Evolutionary conservation across 352 stramenopile species (phyloP), one percentile per base, ranked within the genome.

Genomic region (Blastocystis sp.): DNA sequence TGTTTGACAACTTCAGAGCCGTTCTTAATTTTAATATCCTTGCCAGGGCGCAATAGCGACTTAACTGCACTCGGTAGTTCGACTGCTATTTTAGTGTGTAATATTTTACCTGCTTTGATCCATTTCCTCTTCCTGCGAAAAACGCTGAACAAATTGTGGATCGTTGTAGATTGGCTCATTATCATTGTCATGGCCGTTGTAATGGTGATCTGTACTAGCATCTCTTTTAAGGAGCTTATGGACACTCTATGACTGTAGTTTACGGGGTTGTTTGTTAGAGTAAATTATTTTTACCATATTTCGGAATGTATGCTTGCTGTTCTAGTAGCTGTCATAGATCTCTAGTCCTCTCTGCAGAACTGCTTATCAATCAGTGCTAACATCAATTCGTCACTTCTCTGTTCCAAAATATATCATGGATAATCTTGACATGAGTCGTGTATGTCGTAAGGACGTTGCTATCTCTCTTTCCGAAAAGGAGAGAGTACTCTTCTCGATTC

Each of bases 391-490:
- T 37, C 34, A 56, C 8, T 79, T 79, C 37, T 79, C 68, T 23
- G 6, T 79, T 26, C 39, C 39, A 26, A 20, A 29, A 79, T 61
- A 45, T 47, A 62, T 34, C 9, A 80, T 80, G 70, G 34, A 62
- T 39, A 63, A 9, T 64, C 50, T 80, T 18, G 70, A 80, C 20
- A 62, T 80, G 45, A 80, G 20, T 62, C 34, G 50, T 18, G 70
- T 80, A 6, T 80, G 70, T 63, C 20, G 70, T 45, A 80, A 80
- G 45, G 70, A 80, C 50, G 43, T 80, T 23, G 13, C 39, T 20
- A 80, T 90, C n/a, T 6, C 34, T 59, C 53, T 90, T 18, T 79
- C 56, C 39, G 76, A 76, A n/a, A 20, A 87, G 47, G 88, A 90
- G 68, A 18, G 39, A 69, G 2, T 39, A 23, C 53, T 91, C 8